Percentiles rank a stretch among this genome's conserved stretches.
phyloP scores from a whole-genome alignment of 1,284 basidiomycete genomes.

The Moesziomyces antarcticus region DNA sequence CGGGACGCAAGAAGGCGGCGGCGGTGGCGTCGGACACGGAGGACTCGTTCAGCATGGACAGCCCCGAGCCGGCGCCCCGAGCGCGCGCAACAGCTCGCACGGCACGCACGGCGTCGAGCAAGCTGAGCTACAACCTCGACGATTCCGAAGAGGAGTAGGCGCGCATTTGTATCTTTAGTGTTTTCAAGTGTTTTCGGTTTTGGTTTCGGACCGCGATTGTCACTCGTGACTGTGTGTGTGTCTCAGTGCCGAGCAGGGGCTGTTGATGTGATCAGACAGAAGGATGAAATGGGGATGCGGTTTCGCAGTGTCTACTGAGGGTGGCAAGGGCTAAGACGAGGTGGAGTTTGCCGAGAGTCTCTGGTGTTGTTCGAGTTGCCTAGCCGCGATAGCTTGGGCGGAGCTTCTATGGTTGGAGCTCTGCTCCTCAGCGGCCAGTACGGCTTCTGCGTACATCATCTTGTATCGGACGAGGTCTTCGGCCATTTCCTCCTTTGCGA shows the following conservation, averaged over 20 bases:
- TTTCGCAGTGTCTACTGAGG: neutral
- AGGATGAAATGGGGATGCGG: neutral
- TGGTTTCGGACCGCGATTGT: too few relatives aligned
- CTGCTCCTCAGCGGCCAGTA: slow-evolving; percentile 48
- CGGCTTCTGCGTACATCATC: slow-evolving; percentile 62
- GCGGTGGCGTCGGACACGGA: slow-evolving; percentile 28
- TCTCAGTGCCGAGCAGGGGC: too few relatives aligned
- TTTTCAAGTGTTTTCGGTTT: neutral
- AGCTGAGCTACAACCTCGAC: slow-evolving; percentile 40
- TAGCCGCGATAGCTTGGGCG: slow-evolving; percentile 2
- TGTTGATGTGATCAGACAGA: too few relatives aligned
- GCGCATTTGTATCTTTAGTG: neutral
- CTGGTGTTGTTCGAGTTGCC: neutral
- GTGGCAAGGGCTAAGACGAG: neutral
- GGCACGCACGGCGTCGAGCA: slow-evolving; percentile 24
- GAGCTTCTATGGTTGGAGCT: slow-evolving; percentile 29
- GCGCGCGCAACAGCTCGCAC: slow-evolving; percentile 21
- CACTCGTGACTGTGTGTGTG: too few relatives aligned
- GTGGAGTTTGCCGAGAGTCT: neutral
- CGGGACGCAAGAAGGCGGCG: slow-evolving; percentile 29
- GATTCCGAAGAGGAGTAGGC: slow-evolving; percentile 35
- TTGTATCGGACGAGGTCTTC: slow-evolving; percentile 65
- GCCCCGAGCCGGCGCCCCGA: slow-evolving; percentile 22
- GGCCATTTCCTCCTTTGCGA: slow-evolving; percentile 67
- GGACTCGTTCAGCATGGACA: slow-evolving; percentile 44